Evolutionary conservation across 1,139 yeast species (phyloP), one percentile per base, ranked within the genome.

Genomic region (Protomyces gravidus): DNA sequence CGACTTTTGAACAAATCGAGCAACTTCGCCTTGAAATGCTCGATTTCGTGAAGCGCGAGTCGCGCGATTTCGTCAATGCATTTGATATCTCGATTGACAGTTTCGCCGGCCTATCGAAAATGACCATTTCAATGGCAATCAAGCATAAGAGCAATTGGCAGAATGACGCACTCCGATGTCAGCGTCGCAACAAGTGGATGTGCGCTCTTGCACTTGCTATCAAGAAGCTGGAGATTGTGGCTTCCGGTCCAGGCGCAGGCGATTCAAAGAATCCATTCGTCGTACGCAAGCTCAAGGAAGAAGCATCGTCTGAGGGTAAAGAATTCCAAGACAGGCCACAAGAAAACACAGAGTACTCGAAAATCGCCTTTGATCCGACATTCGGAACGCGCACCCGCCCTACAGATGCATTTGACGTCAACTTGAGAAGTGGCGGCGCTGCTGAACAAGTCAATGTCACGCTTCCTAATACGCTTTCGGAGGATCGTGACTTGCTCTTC

Each of bases 21-120:
- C 66, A 61, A 51, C 68, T 75, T 59, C 68, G 68, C 45, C 65
- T 62, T 2, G 65, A 68, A 1, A 61, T 75, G 42, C 65, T 66
- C 52, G 68, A 68, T 60, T 75, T 73, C 61, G 64, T 72, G 27
- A 66, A 63, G 13, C 69, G 64, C 28, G 71, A 75, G 63, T 66
- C 71, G 5, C 70, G 77, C 47, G 76, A 75, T 60, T 75, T 64
- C 63, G 50, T 64, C 53, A 72, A 75, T 7, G 66, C 66, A 32
- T 70, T 74, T 1, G 72, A 66, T 64, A 66, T 71, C 61, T 69
- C 70, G 57, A 66, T 72, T 51, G 70, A 70, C 15, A 73, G 67
- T 51, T 67, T 68, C 50, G 68, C 73, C 3, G 75, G 72, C 40
- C 67, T 75, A 45, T 76, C 74, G 59, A 66, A 73, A 30, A 61